Percentiles rank a stretch among this genome's conserved stretches.
These are phyloP conservation scores for Colletotrichum endophyticum DNA, from an alignment of 2,329 filamentous ascomycete species.

Conservation along the genomic window DNA sequence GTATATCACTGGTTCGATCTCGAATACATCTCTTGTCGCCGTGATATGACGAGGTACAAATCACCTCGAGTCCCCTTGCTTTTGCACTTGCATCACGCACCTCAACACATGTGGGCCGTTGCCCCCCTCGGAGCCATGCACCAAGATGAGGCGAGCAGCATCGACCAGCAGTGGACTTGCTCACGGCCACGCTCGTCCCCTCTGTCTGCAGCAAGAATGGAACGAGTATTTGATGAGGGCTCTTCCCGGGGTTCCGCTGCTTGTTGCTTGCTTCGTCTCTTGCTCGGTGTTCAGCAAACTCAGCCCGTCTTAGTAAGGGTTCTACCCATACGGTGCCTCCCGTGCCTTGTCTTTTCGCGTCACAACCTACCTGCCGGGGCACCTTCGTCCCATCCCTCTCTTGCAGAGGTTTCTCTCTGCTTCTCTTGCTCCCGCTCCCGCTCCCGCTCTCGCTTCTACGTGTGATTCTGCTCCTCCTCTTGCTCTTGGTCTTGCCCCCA, in stretches of 20 bases:
- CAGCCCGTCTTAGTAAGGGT: neutral
- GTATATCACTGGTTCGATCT: slow-evolving; percentile 5
- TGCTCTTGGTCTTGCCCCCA: neutral
- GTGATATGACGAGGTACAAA: neutral
- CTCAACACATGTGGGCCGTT: neutral
- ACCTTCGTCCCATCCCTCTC: neutral
- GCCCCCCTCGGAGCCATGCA: neutral
- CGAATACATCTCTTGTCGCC: neutral
- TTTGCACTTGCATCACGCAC: slow-evolving; percentile 10
- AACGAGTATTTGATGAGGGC: slow-evolving; percentile 14
- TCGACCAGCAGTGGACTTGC: neutral
- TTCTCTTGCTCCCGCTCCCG: neutral
- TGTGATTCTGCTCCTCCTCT: neutral
- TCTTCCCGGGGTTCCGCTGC: neutral
- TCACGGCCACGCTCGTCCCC: neutral
- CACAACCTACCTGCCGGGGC: neutral
- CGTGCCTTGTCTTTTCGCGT: neutral
- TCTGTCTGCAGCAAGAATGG: neutral
- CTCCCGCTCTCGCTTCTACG: neutral
- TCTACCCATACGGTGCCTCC: neutral
- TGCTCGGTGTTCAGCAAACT: slow-evolving; percentile 12
- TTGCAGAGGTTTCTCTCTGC: neutral
- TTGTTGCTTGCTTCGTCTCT: slow-evolving; percentile 1
- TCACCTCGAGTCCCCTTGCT: neutral
- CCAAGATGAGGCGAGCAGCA: slow-evolving; percentile 19